These are phyloP conservation scores for Basidiobolus heterosporus DNA, from an alignment of 371 early-diverging fungal species.

Conservation along the genomic window DNA sequence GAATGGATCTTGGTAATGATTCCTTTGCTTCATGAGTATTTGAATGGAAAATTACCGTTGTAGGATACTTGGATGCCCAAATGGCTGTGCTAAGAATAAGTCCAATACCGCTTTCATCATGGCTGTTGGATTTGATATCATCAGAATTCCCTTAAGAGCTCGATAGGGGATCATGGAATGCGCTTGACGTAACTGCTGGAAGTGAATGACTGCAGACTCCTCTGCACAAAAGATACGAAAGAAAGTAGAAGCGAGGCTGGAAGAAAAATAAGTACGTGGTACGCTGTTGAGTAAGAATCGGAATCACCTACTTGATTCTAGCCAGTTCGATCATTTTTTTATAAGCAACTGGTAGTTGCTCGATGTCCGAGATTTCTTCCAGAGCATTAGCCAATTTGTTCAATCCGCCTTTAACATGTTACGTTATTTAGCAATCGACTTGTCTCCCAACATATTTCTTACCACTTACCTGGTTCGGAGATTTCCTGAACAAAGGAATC, in stretches of 20 bases:
- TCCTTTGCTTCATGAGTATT: too few relatives aligned
- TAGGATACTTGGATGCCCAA: constrained; percentile 36
- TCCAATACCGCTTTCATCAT: constrained; percentile 47
- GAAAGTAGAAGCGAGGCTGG: constrained; percentile 39
- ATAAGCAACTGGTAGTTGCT: constrained; percentile 25
- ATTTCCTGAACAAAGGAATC: constrained; percentile 30
- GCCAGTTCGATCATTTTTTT: constrained; percentile 42
- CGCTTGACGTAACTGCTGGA: constrained; percentile 31
- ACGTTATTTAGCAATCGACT: too few relatives aligned
- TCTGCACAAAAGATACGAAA: constrained; percentile 39
- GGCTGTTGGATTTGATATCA: constrained; percentile 38
- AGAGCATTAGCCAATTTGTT: constrained; percentile 18
- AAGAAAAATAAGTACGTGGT: background rate
- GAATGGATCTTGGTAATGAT: too few relatives aligned
- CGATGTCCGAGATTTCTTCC: constrained; percentile 19
- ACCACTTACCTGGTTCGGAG: constrained; percentile 28
- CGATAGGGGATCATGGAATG: constrained; percentile 39
- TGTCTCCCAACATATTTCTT: too few relatives aligned
- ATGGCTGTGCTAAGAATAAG: constrained; percentile 44
- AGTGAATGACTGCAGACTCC: constrained; percentile 31
- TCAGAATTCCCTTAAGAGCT: constrained; percentile 30
- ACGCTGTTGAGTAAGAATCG: background rate
- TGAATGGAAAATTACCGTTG: constrained; percentile 27
- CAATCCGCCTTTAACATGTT: constrained; percentile 17
- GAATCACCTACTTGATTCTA: constrained; percentile 8